Conservation (phyloP, 352 stramenopile species). For the Phytophthora nicotianae region DNA sequence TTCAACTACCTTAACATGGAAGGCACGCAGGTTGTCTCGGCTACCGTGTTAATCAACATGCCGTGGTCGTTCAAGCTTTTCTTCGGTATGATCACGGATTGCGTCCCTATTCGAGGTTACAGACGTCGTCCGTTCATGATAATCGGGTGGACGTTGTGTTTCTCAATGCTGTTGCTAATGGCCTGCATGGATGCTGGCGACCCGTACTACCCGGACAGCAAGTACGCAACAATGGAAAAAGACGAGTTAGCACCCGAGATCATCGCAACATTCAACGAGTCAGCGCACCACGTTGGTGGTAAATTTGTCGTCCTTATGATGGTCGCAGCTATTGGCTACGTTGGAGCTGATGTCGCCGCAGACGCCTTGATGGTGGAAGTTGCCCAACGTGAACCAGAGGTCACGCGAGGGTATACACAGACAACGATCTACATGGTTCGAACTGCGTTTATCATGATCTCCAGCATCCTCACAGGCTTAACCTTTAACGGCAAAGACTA, state of each 20-base stretch:
- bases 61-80: constrained; percentile 70
- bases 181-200: constrained; percentile 31
- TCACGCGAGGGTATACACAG: constrained; percentile 37
- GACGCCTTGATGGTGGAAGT: constrained; percentile 54
- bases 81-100: constrained; percentile 58
- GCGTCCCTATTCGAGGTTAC: constrained; percentile 54
- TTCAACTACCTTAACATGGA: constrained; percentile 59
- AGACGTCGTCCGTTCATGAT: constrained; percentile 64
- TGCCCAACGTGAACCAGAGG: constrained; percentile 40
- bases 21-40: constrained; percentile 46
- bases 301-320: constrained; percentile 64
- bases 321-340: constrained; percentile 49
- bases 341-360: constrained; percentile 46
- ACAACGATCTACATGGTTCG: constrained; percentile 46
- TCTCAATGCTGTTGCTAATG: constrained; percentile 54
- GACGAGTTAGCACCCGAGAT: constrained; percentile 28
- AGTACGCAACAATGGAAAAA: constrained; percentile 30
- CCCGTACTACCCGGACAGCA: constrained; percentile 51
- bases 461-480: constrained; percentile 43
- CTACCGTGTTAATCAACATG: constrained; percentile 42
- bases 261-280: constrained; percentile 37
- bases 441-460: constrained; percentile 49
- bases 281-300: constrained; percentile 30
- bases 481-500: constrained; percentile 58
- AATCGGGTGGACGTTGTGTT: constrained; percentile 54